phyloP scores from a whole-genome alignment of 106 monocot genomes.

The Dioscorea alata region DNA sequence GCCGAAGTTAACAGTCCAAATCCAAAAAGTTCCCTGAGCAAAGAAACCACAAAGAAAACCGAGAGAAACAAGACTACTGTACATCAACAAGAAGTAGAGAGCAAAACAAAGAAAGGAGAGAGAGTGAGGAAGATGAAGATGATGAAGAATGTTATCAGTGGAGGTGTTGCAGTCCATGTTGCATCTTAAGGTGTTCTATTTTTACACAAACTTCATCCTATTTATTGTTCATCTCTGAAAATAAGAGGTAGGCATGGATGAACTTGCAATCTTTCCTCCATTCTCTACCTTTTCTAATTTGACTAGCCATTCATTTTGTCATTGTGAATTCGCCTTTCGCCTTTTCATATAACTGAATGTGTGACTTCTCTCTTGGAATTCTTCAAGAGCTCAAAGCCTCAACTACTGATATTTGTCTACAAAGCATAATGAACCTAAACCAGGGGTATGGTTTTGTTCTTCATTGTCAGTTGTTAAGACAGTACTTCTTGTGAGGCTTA shows the following conservation, averaged over 20 bases:
- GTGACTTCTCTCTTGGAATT: too few relatives aligned
- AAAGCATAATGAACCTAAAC: too few relatives aligned
- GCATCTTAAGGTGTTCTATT: constrained; percentile 20
- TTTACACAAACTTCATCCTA: neutral
- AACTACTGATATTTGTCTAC: too few relatives aligned
- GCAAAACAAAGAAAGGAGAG: constrained; percentile 11
- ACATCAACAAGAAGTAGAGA: neutral
- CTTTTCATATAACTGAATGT: too few relatives aligned
- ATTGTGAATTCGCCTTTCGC: too few relatives aligned
- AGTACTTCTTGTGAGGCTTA: too few relatives aligned
- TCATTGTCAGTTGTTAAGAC: too few relatives aligned
- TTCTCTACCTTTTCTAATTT: neutral
- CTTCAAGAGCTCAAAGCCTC: too few relatives aligned
- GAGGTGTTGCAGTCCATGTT: constrained; percentile 33
- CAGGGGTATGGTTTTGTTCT: too few relatives aligned
- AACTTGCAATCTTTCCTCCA: neutral
- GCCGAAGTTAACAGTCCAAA: neutral
- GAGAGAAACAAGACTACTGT: constrained; percentile 5
- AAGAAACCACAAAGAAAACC: constrained; percentile 3
- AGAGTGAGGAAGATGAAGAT: neutral
- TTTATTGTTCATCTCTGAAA: neutral
- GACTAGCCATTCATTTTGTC: too few relatives aligned
- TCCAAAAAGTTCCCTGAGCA: neutral
- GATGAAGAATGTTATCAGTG: constrained; percentile 16
- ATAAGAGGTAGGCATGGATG: neutral